Evolutionary conservation across 305 asterid genomes (phyloP), one percentile per base, ranked within the genome.

Genomic region (Fraxinus nigra): DNA sequence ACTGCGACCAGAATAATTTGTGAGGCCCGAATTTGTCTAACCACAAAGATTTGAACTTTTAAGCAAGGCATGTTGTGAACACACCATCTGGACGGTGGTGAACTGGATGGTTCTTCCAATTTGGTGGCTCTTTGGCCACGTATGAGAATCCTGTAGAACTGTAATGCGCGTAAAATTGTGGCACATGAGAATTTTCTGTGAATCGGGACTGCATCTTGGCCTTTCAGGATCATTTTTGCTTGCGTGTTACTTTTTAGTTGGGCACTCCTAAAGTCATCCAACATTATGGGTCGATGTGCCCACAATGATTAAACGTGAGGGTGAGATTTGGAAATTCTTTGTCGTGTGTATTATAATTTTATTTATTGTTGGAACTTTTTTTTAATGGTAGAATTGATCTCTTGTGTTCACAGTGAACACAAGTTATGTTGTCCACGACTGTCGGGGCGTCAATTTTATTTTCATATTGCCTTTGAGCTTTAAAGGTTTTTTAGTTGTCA

Each of bases 1-100:
- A 87, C 77, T 84, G 37, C 79, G 89, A 80, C 90, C 91, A 87
- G 87, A 90, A 84, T 82, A 78, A 85, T 67, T 74, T 84, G 48
- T 89, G 96, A 87, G 96, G 95, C 81, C 89, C 76, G 80, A 26
- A 86, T 54, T 82, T n/a, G 20, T 85, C 90, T 90, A 86, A 83
- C 93, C 84, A 85, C 82, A 83, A 34, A 16, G 67, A 22, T 73
- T 67, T 37, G 79, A 69, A 46, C 32, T 72, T 51, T 51, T 16
- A 16, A 51, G 61, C 22, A 4, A 51, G 6, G 22, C 8, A 4
- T 51, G 63, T 51, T n/a, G 56, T 38, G 18, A 67, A 28, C 18
- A 28, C 74, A 2, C 8, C 54, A 61, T 9, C 24, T 61, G 48
- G 24, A 80, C 10, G 33, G 18, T 33, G 65, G 26, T 1, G 16